Evolutionary conservation across 495 filamentous ascomycete species (phyloP).

Genomic region (Acidomyces sp.): DNA sequence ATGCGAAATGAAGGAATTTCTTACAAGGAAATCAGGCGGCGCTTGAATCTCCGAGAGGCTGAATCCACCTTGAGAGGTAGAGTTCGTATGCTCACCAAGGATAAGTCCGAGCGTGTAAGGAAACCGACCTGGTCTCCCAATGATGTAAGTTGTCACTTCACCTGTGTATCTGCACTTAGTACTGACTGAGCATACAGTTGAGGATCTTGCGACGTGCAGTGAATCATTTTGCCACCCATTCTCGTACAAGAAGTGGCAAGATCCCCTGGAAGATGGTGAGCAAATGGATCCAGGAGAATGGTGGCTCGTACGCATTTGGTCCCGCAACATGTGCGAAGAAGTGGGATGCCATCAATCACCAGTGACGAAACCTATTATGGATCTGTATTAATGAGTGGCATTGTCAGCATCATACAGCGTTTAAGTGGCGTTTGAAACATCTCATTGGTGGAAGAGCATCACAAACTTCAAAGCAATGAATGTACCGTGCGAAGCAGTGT

Average conservation of each 20-base stretch:
- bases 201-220: slow-evolving; percentile 11
- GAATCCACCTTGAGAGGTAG: slow-evolving; percentile 81
- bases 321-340: slow-evolving; percentile 82
- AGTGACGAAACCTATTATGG: not conserved
- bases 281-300: slow-evolving; percentile 53
- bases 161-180: not conserved
- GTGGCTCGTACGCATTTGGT: slow-evolving; percentile 74
- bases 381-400: not conserved
- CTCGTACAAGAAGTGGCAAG: slow-evolving; percentile 33
- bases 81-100: slow-evolving; percentile 66
- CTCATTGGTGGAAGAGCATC: no score
- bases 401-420: not conserved
- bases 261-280: slow-evolving; percentile 76
- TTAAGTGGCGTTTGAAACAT: no score
- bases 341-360: slow-evolving; percentile 33
- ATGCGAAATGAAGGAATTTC: slow-evolving; percentile 56
- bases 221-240: not conserved
- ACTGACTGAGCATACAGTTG: slow-evolving; percentile 5
- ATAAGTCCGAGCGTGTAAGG: slow-evolving; percentile 56
- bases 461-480: no score
- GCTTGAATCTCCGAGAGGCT: slow-evolving; percentile 57
- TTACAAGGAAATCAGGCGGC: slow-evolving; percentile 63
- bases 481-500: no score
- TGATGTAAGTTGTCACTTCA: slow-evolving; percentile 55
- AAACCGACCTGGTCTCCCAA: slow-evolving; percentile 63